Conservation (phyloP, 2,329 filamentous ascomycete genomes). For the Dendryphion nanum region DNA sequence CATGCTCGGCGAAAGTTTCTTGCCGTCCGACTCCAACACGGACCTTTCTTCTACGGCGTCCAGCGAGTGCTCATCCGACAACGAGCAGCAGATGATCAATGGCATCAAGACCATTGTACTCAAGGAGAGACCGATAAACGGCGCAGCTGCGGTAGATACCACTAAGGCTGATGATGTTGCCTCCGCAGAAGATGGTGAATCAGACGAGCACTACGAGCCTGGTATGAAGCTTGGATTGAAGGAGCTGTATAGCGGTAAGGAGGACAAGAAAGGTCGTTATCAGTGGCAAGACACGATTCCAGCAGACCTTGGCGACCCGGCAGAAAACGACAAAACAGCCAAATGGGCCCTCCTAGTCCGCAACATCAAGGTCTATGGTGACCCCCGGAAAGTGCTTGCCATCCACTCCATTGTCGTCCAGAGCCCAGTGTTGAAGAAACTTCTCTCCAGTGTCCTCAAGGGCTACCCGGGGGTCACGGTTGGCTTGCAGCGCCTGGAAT, state of each 20-base stretch:
- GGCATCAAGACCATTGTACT: slow-evolving; percentile 6
- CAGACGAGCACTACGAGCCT: slow-evolving; percentile 18
- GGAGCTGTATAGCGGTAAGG: slow-evolving; percentile 51
- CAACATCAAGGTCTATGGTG: slow-evolving; percentile 45
- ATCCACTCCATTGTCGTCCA: slow-evolving; percentile 66
- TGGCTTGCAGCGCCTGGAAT: slow-evolving; percentile 61
- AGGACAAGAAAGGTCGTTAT: slow-evolving; percentile 34
- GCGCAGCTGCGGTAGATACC: slow-evolving; percentile 1
- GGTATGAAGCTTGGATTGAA: slow-evolving; percentile 45
- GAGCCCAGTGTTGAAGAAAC: slow-evolving; percentile 60
- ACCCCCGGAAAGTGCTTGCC: slow-evolving; percentile 59
- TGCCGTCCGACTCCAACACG: too few species aligned
- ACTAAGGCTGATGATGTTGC: slow-evolving; percentile 2
- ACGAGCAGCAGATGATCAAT: slow-evolving; percentile 5
- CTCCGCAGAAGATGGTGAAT: slow-evolving; percentile 6
- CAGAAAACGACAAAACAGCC: slow-evolving; percentile 61
- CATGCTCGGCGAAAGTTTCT: too few species aligned
- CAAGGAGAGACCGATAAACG: slow-evolving; percentile 5
- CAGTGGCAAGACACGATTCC: slow-evolving; percentile 37
- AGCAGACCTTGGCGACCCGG: slow-evolving; percentile 35
- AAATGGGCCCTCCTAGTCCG: slow-evolving; percentile 52
- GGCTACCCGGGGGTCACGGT: slow-evolving; percentile 63
- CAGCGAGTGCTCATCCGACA: slow-evolving; percentile 7
- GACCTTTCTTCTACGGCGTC: too few species aligned
- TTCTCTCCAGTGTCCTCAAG: slow-evolving; percentile 55